Base-by-base conservation (phyloP, 2,329 filamentous ascomycete genomes). In the Hypoxylon rubiginosum region DNA sequence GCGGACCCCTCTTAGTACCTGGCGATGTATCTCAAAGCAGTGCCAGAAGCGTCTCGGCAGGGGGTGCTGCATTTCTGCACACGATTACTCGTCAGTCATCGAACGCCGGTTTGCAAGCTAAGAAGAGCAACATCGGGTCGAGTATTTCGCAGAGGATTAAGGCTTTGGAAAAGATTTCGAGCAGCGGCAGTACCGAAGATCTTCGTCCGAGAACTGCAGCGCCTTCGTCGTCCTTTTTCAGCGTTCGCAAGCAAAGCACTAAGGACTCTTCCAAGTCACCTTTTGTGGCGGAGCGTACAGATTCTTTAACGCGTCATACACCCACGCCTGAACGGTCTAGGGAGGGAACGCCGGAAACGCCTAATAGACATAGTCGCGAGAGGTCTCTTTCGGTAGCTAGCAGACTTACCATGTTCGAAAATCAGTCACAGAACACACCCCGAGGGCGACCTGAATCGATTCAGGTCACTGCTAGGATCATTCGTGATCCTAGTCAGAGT, bases 71-170 rank as follows among this genome's bases (percentile, higher is more conserved):
- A 11, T 88, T 83, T 70, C 72, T 87, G 60, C 85, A 86, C 71
- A 86, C 82, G 64, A 80, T 86, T 51, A 82, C 81, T 7, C 87
- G 85, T 67, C 86, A 88, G 71, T 79, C 82, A 30, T 78, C 76
- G 48, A 79, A 79, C 13, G 76, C 86, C 13, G 84, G 85, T 55
- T 75, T 91, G 53, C 82, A 85, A 50, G 83, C 87, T 3, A 93
- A 92, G 77, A 97, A 94, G 77, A 85, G 90, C 70, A 96, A 92
- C 73, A 87, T 98, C 24, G 94, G 93, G 7, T 94, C 92, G 8
- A 94, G 93, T 71, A 97, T 99, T 66, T 97, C 95, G 2, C 93
- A 95, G 77, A 91, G 96, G 45, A 98, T 98, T 78, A 97, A 97
- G 79, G 94, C 94, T 6, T 83, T 99, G 57, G 92, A 97, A 76